Evolutionary conservation across 805 yeast genomes (phyloP).

Genomic region (Metschnikowia gelsemii): DNA sequence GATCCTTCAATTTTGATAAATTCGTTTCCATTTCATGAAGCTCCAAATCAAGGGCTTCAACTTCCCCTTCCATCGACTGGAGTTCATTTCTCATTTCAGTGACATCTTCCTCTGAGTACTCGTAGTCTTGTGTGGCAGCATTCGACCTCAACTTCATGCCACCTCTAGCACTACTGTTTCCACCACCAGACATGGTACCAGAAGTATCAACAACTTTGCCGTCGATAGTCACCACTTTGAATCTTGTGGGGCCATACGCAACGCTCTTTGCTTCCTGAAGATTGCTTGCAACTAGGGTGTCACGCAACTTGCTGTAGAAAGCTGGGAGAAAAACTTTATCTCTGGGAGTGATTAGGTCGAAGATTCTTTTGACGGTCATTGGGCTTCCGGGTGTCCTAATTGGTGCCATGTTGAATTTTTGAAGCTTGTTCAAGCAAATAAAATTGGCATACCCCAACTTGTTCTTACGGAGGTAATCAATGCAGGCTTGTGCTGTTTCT

Average conservation of each 20-base stretch:
- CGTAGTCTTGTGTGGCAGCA: slow-evolving; percentile 26
- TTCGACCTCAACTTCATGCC: slow-evolving; percentile 63
- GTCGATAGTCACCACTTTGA: slow-evolving; percentile 87
- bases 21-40: slow-evolving; percentile 59
- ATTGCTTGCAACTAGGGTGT: slow-evolving; percentile 83
- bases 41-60: slow-evolving; percentile 48
- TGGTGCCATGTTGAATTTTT: slow-evolving; percentile 55
- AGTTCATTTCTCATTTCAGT: slow-evolving; percentile 52
- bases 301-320: slow-evolving; percentile 80
- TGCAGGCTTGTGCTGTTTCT: slow-evolving; percentile 58
- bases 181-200: slow-evolving; percentile 98
- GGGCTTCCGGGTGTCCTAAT: slow-evolving; percentile 66
- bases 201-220: slow-evolving; percentile 90
- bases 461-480: slow-evolving; percentile 78
- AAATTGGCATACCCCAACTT: slow-evolving; percentile 88
- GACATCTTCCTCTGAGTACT: slow-evolving; percentile 58
- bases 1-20: slow-evolving; percentile 56
- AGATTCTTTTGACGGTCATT: slow-evolving; percentile 70
- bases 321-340: slow-evolving; percentile 78
- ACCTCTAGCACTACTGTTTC: slow-evolving; percentile 66
- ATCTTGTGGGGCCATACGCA: slow-evolving; percentile 79
- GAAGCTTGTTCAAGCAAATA: slow-evolving; percentile 72
- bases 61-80: slow-evolving; percentile 51
- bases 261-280: slow-evolving; percentile 79
- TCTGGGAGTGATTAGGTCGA: slow-evolving; percentile 73